Evolutionary conservation across 495 filamentous ascomycete species (phyloP), one percentile per base, ranked within the genome.

Genomic region (Lasiosphaeriaceae sp.): DNA sequence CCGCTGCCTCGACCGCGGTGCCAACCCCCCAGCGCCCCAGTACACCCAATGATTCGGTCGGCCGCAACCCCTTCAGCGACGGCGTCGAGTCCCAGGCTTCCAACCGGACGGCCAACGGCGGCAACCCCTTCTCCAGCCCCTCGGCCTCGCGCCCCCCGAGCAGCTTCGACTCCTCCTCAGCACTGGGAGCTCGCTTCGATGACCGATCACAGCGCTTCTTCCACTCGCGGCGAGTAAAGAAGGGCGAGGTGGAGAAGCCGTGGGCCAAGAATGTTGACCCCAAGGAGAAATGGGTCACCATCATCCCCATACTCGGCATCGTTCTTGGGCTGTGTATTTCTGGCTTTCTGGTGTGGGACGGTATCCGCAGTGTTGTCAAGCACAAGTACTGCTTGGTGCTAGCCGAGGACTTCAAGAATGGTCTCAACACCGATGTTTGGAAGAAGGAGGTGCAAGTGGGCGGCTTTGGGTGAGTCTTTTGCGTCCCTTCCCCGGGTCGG

Each of bases 211-310:
- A 77, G 55, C 75, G 79, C 60, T 93, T 89, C 68, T 93, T 93
- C 70, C 87, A 86, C 68, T 91, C 89, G 12, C 75, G 89, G 43
- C 72, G 88, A 55, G 74, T 93, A 35, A 81, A 79, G 67, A 88
- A 89, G 67, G 86, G 81, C 39, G 82, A 88, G 39, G 68, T 86
- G 16, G 81, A 90, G 59, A 82, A 85, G 66, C 86, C 88, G 19
- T 92, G 89, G 88, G 64, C 83, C 31, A 68, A 75, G 19, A 81
- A 83, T 59, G 82, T 77, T 51, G 88, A 92, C 65, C 86, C 88
- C 3, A 85, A 80, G 66, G 86, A 92, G 78, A 92, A 90, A 75
- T 92, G 89, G 90, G 85, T 89, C 4, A 90, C 85, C 20, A 90
- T 92, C 54, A 80, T 92, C 29, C 88, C 88, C 3, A 62, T 90